Evolutionary conservation across 768 basidiomycete species (phyloP), one percentile per base, ranked within the genome.

Genomic region (Macrocybe gigantea): DNA sequence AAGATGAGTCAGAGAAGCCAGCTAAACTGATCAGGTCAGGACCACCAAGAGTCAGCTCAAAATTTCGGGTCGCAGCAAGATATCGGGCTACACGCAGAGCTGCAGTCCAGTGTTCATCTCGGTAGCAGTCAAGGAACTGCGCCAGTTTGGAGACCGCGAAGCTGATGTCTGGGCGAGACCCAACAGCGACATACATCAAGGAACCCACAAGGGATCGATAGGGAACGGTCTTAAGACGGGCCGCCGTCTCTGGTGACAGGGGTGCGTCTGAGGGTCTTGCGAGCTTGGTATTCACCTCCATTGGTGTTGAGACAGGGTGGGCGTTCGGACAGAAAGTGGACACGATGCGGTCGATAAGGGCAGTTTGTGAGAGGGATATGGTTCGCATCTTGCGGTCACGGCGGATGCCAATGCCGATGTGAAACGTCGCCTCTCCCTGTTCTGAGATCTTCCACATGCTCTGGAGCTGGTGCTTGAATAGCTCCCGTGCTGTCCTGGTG

Each of bases 331-430:
- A 37, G 45, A 61, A 63, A 0, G 43, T 47, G 0, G 7, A 11
- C 14, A 67, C 45, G 14, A 67, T 59, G 1, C 48, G 44, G 3
- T 64, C 55, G 10, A 70, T 59, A 42, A 65, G 64, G 0, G 57
- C 47, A 2, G 44, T 49, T 49, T 70, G 65, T 8, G 53, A 53
- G 0, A 69, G 38, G 7, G 29, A 13, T 5, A 67, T 46, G 0
- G 49, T 55, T 8, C 51, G 43, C 4, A 33, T 5, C 7, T 48
- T 13, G 10, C 50, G 54, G 13, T 67, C 56, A 1, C 59, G 55
- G 9, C 55, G 41, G 34, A 70, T 60, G n/a, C 50, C 56, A 32
- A 73, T 65, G 4, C 70, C 69, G 0, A 74, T 33, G 13, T 55
- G 43, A 38, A 58, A 64, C 0, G 52, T 46, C 1, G 59, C 46